Percentiles rank a stretch among this genome's conserved stretches.
Evolutionary conservation across 805 yeast species (phyloP).

Genomic region (Yarrowia keelungensis): DNA sequence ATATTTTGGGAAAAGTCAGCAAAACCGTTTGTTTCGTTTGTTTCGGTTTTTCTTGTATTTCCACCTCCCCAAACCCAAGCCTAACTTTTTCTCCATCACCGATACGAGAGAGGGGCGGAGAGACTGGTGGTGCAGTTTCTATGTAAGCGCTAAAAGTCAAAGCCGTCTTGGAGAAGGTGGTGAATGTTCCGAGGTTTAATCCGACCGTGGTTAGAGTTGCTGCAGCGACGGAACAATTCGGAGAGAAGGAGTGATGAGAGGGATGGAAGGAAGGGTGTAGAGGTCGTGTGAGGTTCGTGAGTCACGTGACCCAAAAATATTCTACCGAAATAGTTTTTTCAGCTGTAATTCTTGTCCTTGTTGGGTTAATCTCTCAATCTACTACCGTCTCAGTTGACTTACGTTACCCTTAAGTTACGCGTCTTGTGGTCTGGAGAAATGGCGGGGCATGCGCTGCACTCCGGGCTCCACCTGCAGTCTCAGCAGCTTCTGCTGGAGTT

Average conservation of each 20-base stretch:
- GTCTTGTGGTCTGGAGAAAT: no score
- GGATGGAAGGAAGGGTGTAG: neutral
- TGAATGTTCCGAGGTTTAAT: slow-evolving; percentile 32
- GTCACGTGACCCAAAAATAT: no score
- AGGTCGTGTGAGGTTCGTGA: no score
- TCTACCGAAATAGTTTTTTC: no score
- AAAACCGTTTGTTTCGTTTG: neutral
- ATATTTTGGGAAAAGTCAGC: neutral
- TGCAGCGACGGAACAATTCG: neutral
- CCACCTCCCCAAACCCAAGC: neutral
- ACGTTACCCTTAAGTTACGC: no score
- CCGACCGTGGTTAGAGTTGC: neutral
- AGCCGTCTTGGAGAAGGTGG: neutral
- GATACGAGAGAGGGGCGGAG: slow-evolving; percentile 9
- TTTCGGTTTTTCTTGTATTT: neutral
- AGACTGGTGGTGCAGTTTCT: slow-evolving; percentile 6
- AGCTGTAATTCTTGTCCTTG: no score
- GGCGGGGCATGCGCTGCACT: no score
- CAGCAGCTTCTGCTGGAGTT: no score
- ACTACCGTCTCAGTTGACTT: no score
- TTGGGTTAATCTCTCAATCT: no score
- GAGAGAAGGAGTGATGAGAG: neutral
- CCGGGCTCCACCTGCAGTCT: no score
- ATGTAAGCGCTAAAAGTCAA: slow-evolving; percentile 9
- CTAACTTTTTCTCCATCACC: neutral